phyloP scores from a whole-genome alignment of 768 basidiomycete genomes.

The Psilocybe tampanensis region DNA sequence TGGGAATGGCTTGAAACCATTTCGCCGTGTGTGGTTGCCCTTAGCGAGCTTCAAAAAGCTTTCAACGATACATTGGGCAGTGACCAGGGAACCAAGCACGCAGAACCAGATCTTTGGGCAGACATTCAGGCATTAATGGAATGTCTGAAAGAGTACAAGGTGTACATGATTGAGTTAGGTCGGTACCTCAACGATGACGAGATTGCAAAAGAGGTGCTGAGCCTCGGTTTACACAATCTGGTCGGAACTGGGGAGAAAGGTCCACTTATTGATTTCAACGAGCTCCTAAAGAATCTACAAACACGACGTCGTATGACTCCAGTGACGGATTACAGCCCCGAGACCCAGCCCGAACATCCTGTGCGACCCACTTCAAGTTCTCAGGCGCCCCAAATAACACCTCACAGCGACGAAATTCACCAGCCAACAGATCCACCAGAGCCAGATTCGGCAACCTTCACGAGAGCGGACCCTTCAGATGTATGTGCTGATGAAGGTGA shows the following conservation, averaged over 20 bases:
- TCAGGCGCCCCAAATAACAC: no score
- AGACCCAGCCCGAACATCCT: no score
- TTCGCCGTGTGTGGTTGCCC: constrained; percentile 24
- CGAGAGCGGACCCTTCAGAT: no score
- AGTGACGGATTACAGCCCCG: not conserved
- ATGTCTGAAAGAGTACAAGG: constrained; percentile 23
- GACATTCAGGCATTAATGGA: constrained; percentile 25
- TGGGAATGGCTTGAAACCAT: constrained; percentile 32
- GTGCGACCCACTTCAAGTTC: no score
- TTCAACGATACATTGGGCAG: constrained; percentile 22
- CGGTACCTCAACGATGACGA: constrained; percentile 17
- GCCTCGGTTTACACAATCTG: not conserved
- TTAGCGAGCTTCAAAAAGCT: constrained; percentile 19
- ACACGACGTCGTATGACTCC: not conserved
- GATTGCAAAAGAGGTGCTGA: not conserved
- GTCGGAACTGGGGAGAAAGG: not conserved
- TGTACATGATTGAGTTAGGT: constrained; percentile 18
- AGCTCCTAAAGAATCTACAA: not conserved
- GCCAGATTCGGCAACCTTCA: no score
- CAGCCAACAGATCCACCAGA: no score
- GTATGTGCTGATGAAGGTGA: no score
- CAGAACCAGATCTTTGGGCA: constrained; percentile 14
- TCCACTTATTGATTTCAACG: not conserved
- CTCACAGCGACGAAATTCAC: no score
- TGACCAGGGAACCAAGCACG: constrained; percentile 22